Base-by-base conservation (phyloP, 202 grass and related monocot species). In the Eragrostis tef region DNA sequence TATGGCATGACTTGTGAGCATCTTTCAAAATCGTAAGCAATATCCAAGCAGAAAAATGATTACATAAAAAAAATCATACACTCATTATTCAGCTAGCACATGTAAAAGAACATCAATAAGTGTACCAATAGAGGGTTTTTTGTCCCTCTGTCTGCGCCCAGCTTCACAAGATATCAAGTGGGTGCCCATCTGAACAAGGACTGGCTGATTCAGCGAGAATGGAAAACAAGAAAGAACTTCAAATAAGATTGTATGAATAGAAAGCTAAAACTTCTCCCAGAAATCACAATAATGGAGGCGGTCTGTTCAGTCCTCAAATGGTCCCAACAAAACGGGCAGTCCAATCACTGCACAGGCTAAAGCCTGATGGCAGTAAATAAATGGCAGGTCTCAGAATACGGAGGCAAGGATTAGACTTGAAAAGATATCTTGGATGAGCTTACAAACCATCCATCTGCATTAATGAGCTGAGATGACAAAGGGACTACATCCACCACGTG, bases 201-300 rank as follows among this genome's bases (percentile, higher is more conserved):
- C 47, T 21, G 11, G 74, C 34, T 79, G 79, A 52, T 82, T 86
- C 79, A 89, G 68, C 51, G 56, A 16, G 73, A 41, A 62, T 31
- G 61, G 53, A 17, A 86, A 82, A 86, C 49, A 73, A 67, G 67
- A 78, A 67, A 62, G 73, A 81, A 74, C 79, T 82, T 89, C 61
- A 79, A 89, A 89, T 74, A 83, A 74, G 43, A 78, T 82, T 78
- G 68, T 83, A 39, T 5, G 34, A 39, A 5, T 39, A 86, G 41
- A 70, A 45, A 86, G 49, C 67, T 70, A 60, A 86, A 73, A 68
- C 67, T 83, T 89, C 64, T 69, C 49, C 44, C 51, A 89, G 34
- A 86, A 74, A 86, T 83, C 88, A 89, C 83, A 89, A 89, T 89
- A 86, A 83, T 89, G 83, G 74, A 89, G 88, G 66, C 34, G 43